A percentile compares a stretch with the other conserved stretches of the same genome.
Evolutionary conservation across 148 eudicot species (phyloP).

Genomic region (Nepenthes gracilis): DNA sequence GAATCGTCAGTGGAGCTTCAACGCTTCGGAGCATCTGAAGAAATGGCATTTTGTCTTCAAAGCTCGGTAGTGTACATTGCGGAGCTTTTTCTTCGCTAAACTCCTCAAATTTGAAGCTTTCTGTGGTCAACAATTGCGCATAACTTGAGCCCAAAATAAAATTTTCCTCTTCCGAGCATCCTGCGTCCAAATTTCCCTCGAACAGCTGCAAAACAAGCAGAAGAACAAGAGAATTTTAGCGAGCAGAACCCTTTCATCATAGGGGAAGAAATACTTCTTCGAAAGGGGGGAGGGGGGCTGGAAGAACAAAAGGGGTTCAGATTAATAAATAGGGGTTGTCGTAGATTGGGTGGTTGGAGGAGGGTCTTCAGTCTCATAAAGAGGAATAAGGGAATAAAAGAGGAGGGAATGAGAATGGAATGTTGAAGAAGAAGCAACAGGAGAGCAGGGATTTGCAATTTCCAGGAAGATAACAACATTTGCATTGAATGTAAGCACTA

Average conservation of each 20-base stretch:
- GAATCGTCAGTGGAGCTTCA: slow-evolving; percentile 9
- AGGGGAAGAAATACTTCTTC: too few species aligned
- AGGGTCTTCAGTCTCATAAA: background rate
- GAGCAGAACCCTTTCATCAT: background rate
- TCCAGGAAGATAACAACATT: slow-evolving; percentile 4
- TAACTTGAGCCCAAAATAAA: slow-evolving; percentile 4
- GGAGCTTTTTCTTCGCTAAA: slow-evolving; percentile 10
- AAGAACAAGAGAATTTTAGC: background rate
- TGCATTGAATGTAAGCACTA: slow-evolving; percentile 28
- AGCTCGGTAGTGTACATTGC: slow-evolving; percentile 8
- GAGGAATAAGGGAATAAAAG: slow-evolving; percentile 4
- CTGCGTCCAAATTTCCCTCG: slow-evolving; percentile 21
- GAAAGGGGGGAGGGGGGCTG: too few species aligned
- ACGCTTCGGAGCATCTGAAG: slow-evolving; percentile 31
- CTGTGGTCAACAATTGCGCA: slow-evolving; percentile 13
- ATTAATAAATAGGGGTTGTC: slow-evolving; percentile 1
- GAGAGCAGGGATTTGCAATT: slow-evolving; percentile 5
- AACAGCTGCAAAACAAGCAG: slow-evolving; percentile 15
- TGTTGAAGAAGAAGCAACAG: slow-evolving; percentile 6
- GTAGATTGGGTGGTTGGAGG: slow-evolving; percentile 1
- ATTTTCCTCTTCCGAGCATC: slow-evolving; percentile 22
- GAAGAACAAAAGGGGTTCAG: background rate
- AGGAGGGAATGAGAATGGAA: slow-evolving; percentile 6
- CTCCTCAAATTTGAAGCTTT: slow-evolving; percentile 18
- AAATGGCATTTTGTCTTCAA: slow-evolving; percentile 37